phyloP scores from a whole-genome alignment of 345 rosid genomes.

The Theobroma cacao region DNA sequence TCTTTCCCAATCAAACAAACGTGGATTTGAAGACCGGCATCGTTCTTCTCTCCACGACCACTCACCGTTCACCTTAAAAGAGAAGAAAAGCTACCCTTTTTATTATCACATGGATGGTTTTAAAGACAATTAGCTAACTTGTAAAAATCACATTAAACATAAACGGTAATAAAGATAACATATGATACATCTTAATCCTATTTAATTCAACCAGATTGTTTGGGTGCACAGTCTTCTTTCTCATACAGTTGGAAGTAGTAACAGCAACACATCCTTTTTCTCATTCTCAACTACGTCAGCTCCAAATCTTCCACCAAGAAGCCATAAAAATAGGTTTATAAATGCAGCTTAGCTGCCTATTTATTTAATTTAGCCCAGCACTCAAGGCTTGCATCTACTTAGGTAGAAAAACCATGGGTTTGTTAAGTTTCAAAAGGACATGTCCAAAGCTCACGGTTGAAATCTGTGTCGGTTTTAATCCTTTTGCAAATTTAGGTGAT shows the following conservation, averaged over 20 bases:
- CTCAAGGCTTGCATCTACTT: neutral
- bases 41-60: too few relatives aligned
- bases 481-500: neutral
- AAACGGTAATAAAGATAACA: too few relatives aligned
- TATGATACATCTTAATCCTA: neutral
- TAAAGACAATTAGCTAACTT: neutral
- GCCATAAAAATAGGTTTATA: too few relatives aligned
- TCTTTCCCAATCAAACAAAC: too few relatives aligned
- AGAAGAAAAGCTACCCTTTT: neutral
- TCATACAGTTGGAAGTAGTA: neutral
- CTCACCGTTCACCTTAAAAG: neutral
- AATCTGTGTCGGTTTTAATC: neutral
- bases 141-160: neutral
- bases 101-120: conserved; percentile 2
- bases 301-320: too few relatives aligned
- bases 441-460: neutral
- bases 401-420: neutral
- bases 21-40: too few relatives aligned
- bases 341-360: neutral
- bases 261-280: too few relatives aligned
- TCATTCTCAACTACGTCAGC: too few relatives aligned
- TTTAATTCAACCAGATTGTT: neutral
- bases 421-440: neutral
- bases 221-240: neutral
- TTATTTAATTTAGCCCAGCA: neutral